Percentiles rank a stretch among this genome's conserved stretches.
These are phyloP conservation scores for Pseudopithomyces maydicus DNA, from an alignment of 2,329 filamentous ascomycete species.

Conservation along the genomic window DNA sequence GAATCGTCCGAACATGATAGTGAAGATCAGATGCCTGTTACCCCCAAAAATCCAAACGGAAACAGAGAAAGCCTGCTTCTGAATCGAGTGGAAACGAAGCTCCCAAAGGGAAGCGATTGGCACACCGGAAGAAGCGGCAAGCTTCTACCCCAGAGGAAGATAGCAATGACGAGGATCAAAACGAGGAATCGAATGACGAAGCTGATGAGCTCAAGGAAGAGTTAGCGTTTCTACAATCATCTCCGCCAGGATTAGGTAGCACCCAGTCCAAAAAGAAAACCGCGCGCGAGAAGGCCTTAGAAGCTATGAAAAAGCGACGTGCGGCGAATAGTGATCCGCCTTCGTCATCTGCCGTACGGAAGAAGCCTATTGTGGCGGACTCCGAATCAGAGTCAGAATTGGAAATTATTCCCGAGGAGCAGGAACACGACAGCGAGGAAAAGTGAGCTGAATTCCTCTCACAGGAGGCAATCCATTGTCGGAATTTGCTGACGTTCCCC, in stretches of 20 bases:
- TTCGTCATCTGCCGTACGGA: conserved; percentile 26
- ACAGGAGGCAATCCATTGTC: too few species aligned
- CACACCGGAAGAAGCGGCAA: background rate
- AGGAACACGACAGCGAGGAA: conserved; percentile 20
- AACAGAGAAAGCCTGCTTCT: background rate
- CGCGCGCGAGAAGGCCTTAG: conserved; percentile 49
- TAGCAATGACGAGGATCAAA: conserved; percentile 26
- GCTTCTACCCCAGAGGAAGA: conserved; percentile 8
- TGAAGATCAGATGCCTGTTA: background rate
- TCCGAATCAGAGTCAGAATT: conserved; percentile 32
- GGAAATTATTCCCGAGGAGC: conserved; percentile 41
- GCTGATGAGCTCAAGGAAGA: conserved; percentile 53
- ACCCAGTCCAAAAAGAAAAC: conserved; percentile 34
- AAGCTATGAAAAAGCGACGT: conserved; percentile 49
- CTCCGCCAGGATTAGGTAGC: conserved; percentile 34
- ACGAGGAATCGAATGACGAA: conserved; percentile 21
- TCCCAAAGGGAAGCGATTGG: background rate
- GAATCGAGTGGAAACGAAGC: background rate
- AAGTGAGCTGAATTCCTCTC: too few species aligned
- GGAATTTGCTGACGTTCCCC: conserved; percentile 10
- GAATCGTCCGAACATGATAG: background rate
- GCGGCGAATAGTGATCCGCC: conserved; percentile 37
- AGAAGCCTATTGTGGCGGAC: conserved; percentile 25
- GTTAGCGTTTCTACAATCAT: conserved; percentile 49
- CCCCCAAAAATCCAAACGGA: background rate